Evolutionary conservation across 495 filamentous ascomycete genomes (phyloP), one percentile per base, ranked within the genome.

Genomic region (Tuber brumale): DNA sequence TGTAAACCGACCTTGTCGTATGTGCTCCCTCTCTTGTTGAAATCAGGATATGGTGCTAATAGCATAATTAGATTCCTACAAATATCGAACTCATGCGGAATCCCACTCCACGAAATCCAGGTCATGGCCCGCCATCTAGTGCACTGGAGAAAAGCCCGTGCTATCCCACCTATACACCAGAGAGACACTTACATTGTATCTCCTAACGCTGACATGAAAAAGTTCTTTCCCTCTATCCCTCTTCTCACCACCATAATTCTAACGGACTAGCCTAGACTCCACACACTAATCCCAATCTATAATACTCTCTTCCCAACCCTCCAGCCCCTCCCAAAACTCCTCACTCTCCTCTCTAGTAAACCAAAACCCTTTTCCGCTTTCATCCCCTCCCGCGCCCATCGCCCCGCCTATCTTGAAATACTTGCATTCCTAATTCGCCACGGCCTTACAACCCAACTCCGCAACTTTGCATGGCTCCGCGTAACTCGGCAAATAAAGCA

Each of bases 101-200:
- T 97, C 48, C 88, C 92, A 3, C 87, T 95, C 10, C 85, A 88
- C 7, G 92, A 95, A 48, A 91, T 97, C 76, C 92, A 94, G 75
- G 88, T 92, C 81, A 89, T 96, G 71, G 93, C 94, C 18, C 90
- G 92, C 70, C 95, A 98, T 84, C 90, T 99, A 72, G 93, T 98
- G 66, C 96, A 95, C 85, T 97, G 94, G 94, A 89, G 95, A 44
- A 91, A 93, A 72, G 95, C 94, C 48, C 92, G 95, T 51, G 91
- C 94, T 43, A 97, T 99, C 75, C 93, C 94, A 18, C 95, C 95
- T 2, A 88, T 98, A 21, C 93, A 97, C 79, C 91, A 91, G 46
- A 87, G 94, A 45, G 93, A 98, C 83, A 93, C 90, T n/a, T 99
- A 97, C 84, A 92, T 97, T 41, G 90, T 97, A 44, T 95, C 92